Percentiles rank a stretch among this genome's conserved stretches.
These are phyloP conservation scores for Aspergillus carbonarius DNA, from an alignment of 2,329 filamentous ascomycete genomes.

Conservation along the genomic window DNA sequence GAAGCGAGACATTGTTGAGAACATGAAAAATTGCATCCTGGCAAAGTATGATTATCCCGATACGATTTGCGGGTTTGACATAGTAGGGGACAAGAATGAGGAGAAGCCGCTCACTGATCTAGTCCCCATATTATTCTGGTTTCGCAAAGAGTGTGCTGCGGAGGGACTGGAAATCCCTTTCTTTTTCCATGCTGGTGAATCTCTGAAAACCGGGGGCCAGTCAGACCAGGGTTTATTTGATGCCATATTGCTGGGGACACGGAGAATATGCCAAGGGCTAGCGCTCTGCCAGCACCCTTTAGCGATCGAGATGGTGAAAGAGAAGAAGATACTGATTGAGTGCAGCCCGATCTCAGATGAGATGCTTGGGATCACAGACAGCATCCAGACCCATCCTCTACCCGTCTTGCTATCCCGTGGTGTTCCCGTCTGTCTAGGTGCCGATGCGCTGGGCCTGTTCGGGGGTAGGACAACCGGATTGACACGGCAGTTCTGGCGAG, in stretches of 20 bases:
- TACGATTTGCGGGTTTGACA: conserved; percentile 80
- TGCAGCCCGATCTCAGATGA: conserved; percentile 91
- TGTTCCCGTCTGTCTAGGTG: conserved; percentile 79
- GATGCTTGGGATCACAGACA: conserved; percentile 74
- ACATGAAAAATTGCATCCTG: conserved; percentile 84
- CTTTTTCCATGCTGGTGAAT: conserved; percentile 94
- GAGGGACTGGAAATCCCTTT: conserved; percentile 82
- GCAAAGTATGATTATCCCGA: conserved; percentile 77
- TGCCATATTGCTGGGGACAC: conserved; percentile 78
- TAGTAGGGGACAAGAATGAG: conserved; percentile 83
- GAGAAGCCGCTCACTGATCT: conserved; percentile 75
- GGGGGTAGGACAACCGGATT: conserved; percentile 79
- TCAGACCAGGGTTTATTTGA: conserved; percentile 87
- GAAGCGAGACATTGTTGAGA: conserved; percentile 67
- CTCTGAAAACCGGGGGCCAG: conserved; percentile 71
- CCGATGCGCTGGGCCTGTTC: conserved; percentile 87
- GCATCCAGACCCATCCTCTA: conserved; percentile 74
- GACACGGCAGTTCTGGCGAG: conserved; percentile 94
- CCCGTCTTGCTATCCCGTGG: conserved; percentile 82
- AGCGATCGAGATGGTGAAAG: conserved; percentile 82
- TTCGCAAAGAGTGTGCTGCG: conserved; percentile 77
- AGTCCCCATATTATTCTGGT: conserved; percentile 87
- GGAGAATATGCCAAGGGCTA: conserved; percentile 86
- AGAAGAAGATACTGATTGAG: conserved; percentile 84
- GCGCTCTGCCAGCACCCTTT: conserved; percentile 89